These are phyloP conservation scores for Phalaenopsis aphrodite DNA, from an alignment of 106 monocot species.

Conservation along the genomic window DNA sequence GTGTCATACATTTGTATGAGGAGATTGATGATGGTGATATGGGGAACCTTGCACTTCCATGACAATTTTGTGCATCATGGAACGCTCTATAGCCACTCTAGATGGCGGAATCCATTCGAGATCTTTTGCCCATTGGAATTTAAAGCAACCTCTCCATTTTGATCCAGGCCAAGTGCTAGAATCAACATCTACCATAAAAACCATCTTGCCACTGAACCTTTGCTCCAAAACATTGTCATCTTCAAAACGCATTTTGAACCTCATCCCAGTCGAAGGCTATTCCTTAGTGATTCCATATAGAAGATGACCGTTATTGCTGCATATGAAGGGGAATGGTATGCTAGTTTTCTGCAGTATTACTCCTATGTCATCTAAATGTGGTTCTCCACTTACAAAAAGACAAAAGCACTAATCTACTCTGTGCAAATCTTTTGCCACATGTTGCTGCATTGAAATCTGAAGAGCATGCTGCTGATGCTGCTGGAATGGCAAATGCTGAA, in stretches of 20 bases:
- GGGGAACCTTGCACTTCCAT: constrained; percentile 26
- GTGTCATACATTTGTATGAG: too few species aligned
- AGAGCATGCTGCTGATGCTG: too few species aligned
- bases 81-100: constrained; percentile 18
- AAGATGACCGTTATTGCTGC: constrained; percentile 8
- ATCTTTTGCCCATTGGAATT: constrained; percentile 57
- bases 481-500: too few species aligned
- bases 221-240: constrained; percentile 94
- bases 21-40: too few species aligned
- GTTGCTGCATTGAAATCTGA: constrained; percentile 82
- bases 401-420: constrained; percentile 73
- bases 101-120: constrained; percentile 32
- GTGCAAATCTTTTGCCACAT: constrained; percentile 90
- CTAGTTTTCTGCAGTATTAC: constrained; percentile 64
- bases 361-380: constrained; percentile 49
- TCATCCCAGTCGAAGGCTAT: constrained; percentile 63
- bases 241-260: constrained; percentile 96
- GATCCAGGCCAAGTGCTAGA: constrained; percentile 59
- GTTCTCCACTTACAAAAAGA: constrained; percentile 40
- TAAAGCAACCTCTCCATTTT: constrained; percentile 75
- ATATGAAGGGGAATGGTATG: constrained; percentile 67
- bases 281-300: constrained; percentile 61
- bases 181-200: constrained; percentile 66
- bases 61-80: constrained; percentile 25
- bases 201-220: constrained; percentile 88